Evolutionary conservation across 73 alveolate genomes (phyloP).

Genomic region (Paramecium caudatum): DNA sequence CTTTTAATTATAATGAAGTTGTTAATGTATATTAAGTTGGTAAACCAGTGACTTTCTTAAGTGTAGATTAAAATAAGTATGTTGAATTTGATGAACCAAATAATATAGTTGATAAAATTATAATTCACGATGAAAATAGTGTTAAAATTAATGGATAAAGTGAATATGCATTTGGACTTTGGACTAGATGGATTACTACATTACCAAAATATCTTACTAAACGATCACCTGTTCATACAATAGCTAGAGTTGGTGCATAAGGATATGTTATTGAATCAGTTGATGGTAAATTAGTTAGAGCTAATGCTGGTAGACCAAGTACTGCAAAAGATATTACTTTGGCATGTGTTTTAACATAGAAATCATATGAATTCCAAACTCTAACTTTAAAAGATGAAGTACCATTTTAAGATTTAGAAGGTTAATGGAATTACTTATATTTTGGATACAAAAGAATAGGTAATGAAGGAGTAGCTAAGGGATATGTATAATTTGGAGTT

Average conservation of each 20-base stretch:
- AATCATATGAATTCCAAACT: conserved; percentile 57
- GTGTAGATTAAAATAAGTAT: not conserved
- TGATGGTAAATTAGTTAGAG: conserved; percentile 49
- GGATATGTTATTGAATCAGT: conserved; percentile 28
- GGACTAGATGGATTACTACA: conserved; percentile 61
- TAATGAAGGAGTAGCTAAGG: conserved; percentile 34
- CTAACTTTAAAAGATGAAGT: conserved; percentile 8
- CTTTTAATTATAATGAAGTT: conserved; percentile 11
- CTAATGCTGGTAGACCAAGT: conserved; percentile 22
- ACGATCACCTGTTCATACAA: conserved; percentile 7
- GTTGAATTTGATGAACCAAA: not conserved
- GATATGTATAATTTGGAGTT: conserved; percentile 25
- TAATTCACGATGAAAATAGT: conserved; percentile 37
- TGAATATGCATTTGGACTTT: conserved; percentile 55
- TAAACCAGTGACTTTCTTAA: not conserved
- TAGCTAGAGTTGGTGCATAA: conserved; percentile 58
- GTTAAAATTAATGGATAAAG: conserved; percentile 55
- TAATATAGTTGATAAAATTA: not conserved
- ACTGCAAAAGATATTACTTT: conserved; percentile 25
- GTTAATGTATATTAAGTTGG: conserved; percentile 24
- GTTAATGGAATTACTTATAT: conserved; percentile 61
- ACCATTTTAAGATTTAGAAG: conserved; percentile 14
- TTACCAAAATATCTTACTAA: conserved; percentile 46
- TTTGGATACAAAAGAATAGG: conserved; percentile 47
- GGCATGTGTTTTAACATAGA: conserved; percentile 14